Evolutionary conservation across 2,329 filamentous ascomycete species (phyloP).

Genomic region (Cladophialophora chaetospira): DNA sequence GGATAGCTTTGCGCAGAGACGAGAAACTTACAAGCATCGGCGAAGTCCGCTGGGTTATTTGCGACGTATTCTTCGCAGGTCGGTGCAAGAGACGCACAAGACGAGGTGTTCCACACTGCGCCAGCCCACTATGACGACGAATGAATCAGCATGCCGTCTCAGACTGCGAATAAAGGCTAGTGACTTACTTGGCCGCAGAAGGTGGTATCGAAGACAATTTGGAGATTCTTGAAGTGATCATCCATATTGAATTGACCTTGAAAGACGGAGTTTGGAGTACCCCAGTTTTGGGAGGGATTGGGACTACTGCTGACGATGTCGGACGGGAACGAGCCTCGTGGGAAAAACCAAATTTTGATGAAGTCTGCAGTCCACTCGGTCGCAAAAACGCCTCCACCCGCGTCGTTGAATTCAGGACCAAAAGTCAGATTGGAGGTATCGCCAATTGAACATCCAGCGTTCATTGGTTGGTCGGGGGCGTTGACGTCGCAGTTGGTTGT

Average conservation of each 20-base stretch:
- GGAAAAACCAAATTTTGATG: slow-evolving; percentile 72
- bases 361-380: slow-evolving; percentile 72
- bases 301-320: slow-evolving; percentile 49
- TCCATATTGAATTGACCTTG: slow-evolving; percentile 43
- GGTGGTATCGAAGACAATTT: slow-evolving; percentile 55
- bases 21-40: too few species aligned
- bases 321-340: slow-evolving; percentile 46
- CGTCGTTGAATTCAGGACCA: slow-evolving; percentile 57
- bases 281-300: slow-evolving; percentile 47
- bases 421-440: slow-evolving; percentile 40
- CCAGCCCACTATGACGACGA: slow-evolving; percentile 26
- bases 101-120: slow-evolving; percentile 23
- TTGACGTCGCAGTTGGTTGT: slow-evolving; percentile 55
- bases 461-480: slow-evolving; percentile 41
- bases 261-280: slow-evolving; percentile 50
- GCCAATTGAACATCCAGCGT: slow-evolving; percentile 45
- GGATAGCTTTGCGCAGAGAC: too few species aligned
- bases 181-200: slow-evolving; percentile 52
- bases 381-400: slow-evolving; percentile 66
- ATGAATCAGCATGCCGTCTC: background rate
- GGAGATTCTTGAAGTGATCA: slow-evolving; percentile 46
- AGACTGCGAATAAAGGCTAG: background rate
- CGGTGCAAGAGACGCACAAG: slow-evolving; percentile 60
- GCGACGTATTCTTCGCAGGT: slow-evolving; percentile 73
- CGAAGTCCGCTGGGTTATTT: slow-evolving; percentile 66